A percentile compares a stretch with the other conserved stretches of the same genome.
These are phyloP conservation scores for Fusarium marasasianum DNA, from an alignment of 2,329 filamentous ascomycete genomes.

Conservation along the genomic window DNA sequence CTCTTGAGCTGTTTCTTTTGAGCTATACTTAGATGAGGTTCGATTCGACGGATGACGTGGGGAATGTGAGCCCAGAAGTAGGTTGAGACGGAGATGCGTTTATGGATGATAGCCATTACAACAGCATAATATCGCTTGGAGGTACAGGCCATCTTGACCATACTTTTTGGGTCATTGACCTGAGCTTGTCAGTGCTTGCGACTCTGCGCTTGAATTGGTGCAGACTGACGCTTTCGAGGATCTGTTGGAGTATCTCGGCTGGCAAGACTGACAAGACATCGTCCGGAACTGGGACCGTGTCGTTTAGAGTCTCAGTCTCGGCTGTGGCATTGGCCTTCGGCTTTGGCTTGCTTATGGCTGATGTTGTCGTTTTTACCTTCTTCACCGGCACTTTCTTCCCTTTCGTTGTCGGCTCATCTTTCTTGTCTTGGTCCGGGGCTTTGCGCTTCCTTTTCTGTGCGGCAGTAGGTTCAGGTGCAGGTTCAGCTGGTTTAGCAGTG, in stretches of 20 bases:
- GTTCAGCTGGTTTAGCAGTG: neutral
- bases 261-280: conserved; percentile 2
- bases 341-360: rapidly evolving
- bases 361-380: neutral
- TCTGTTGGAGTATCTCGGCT: neutral
- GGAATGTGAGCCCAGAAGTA: neutral
- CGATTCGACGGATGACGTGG: neutral
- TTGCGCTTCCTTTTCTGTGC: neutral
- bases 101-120: neutral
- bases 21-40: neutral
- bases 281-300: neutral
- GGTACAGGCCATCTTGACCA: conserved; percentile 5
- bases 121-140: conserved; percentile 3
- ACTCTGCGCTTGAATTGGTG: rapidly evolving
- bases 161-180: neutral
- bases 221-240: neutral
- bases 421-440: neutral
- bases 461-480: neutral
- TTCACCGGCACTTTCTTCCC: neutral
- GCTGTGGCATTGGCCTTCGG: rapidly evolving
- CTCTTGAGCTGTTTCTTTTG: conserved; percentile 9
- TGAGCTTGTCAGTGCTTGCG: neutral
- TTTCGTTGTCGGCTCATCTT: neutral
- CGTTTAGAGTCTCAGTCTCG: rapidly evolving
- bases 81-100: neutral